A percentile compares a stretch with the other conserved stretches of the same genome.
phyloP scores from a whole-genome alignment of 208 protist genomes.

The Trypanosoma caninum region DNA sequence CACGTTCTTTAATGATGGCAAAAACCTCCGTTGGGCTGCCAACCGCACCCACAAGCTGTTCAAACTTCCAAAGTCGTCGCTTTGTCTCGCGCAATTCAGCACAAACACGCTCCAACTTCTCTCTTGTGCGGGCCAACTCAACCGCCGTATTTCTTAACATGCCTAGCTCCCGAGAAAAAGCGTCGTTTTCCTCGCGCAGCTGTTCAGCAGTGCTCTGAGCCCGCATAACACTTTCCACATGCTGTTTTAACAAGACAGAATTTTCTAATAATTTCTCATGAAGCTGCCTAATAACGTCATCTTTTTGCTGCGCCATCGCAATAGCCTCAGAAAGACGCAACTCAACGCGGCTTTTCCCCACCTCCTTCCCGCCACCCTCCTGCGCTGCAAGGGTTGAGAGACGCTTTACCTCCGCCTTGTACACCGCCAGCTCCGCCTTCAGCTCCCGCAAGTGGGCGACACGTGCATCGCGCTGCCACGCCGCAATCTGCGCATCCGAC shows the following conservation, averaged over 20 bases:
- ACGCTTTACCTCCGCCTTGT: constrained; percentile 31
- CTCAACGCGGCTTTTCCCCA: background rate
- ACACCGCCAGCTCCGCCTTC: constrained; percentile 37
- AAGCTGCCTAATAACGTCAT: constrained; percentile 17
- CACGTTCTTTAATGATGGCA: constrained; percentile 41
- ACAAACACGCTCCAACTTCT: constrained; percentile 35
- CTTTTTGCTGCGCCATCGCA: background rate
- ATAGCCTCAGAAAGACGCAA: background rate
- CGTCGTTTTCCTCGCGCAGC: constrained; percentile 18
- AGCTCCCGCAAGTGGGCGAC: constrained; percentile 36
- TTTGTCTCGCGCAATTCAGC: constrained; percentile 28
- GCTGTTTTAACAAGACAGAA: background rate
- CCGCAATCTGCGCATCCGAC: constrained; percentile 28
- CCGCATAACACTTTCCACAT: constrained; percentile 17
- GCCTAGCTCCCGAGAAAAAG: constrained; percentile 11
- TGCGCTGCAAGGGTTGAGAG: constrained; percentile 9
- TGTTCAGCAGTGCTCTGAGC: constrained; percentile 5
- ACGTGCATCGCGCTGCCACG: constrained; percentile 36
- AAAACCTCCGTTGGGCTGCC: constrained; percentile 31
- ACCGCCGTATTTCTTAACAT: constrained; percentile 13
- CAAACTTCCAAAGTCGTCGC: constrained; percentile 29
- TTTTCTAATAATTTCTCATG: constrained; percentile 12
- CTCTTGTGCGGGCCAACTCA: constrained; percentile 22
- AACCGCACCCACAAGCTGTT: constrained; percentile 19
- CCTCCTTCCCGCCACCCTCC: background rate